Percentiles rank a stretch among this genome's conserved stretches.
phyloP scores from a whole-genome alignment of 1,284 basidiomycete species.

The Ustanciosporium gigantosporum region DNA sequence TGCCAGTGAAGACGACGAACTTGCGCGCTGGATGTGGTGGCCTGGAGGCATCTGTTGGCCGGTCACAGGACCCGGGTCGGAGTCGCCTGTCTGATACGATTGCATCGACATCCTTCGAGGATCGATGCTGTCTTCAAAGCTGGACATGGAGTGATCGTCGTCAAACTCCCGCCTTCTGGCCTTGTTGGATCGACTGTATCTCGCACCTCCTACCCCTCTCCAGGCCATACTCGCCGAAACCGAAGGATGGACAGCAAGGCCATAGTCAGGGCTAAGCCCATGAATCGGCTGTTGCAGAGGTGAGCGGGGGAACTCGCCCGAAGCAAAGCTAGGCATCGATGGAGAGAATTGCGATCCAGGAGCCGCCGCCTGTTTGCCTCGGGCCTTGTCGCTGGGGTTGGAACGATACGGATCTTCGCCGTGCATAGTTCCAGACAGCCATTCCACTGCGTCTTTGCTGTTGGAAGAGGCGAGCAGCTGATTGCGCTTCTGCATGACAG shows the following conservation, averaged over 20 bases:
- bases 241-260: conserved; percentile 14
- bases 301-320: conserved; percentile 34
- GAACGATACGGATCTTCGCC: conserved; percentile 19
- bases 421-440: conserved; percentile 37
- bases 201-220: conserved; percentile 27
- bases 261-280: conserved; percentile 26
- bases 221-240: conserved; percentile 35
- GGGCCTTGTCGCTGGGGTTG: conserved; percentile 44
- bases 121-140: conserved; percentile 41
- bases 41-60: conserved; percentile 16
- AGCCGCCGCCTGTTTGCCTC: conserved; percentile 47
- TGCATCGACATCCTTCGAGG: conserved; percentile 48
- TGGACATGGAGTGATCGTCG: conserved; percentile 47
- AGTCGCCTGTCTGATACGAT: conserved; percentile 51
- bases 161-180: conserved; percentile 36
- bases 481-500: conserved; percentile 86
- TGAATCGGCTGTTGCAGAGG: conserved; percentile 22
- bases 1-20: conserved; percentile 42
- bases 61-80: conserved; percentile 47
- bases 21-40: conserved; percentile 43
- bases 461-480: conserved; percentile 49
- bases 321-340: conserved; percentile 26
- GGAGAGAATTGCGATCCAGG: conserved; percentile 35
- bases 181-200: conserved; percentile 29
- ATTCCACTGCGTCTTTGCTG: conserved; percentile 52